phyloP scores from a whole-genome alignment of 805 yeast genomes.

The Lachancea waltii region DNA sequence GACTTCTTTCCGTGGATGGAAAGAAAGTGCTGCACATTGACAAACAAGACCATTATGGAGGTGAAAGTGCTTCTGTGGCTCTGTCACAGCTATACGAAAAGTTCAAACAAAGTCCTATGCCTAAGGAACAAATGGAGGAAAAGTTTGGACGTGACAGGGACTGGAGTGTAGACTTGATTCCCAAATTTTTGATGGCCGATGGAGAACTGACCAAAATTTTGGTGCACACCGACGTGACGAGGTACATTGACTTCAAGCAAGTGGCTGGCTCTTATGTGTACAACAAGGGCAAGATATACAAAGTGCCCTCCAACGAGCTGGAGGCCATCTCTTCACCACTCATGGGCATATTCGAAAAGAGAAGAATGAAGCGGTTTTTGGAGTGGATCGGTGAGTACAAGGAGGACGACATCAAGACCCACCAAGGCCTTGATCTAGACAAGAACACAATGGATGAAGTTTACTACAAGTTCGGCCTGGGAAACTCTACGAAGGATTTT shows the following conservation, averaged over 20 bases:
- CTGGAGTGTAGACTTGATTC: constrained; percentile 96
- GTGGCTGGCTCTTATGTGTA: constrained; percentile 94
- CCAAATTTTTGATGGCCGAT: constrained; percentile 94
- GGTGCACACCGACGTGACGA: constrained; percentile 91
- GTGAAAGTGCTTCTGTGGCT: constrained; percentile 78
- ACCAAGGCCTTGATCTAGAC: constrained; percentile 81
- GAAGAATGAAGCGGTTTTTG: constrained; percentile 87
- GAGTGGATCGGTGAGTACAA: constrained; percentile 80
- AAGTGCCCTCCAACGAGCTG: constrained; percentile 86
- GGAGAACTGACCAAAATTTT: constrained; percentile 95
- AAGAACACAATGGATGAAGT: constrained; percentile 86
- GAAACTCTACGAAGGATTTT: constrained; percentile 88
- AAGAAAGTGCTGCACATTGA: constrained; percentile 96
- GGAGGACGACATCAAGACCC: constrained; percentile 74
- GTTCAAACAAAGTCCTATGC: constrained; percentile 75
- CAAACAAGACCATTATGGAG: constrained; percentile 94
- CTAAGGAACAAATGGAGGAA: constrained; percentile 56
- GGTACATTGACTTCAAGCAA: constrained; percentile 94
- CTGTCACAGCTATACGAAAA: constrained; percentile 64
- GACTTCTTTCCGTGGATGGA: constrained; percentile 93
- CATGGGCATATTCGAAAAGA: constrained; percentile 94
- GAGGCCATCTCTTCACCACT: constrained; percentile 89
- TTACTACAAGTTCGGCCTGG: constrained; percentile 82
- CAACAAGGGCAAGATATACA: constrained; percentile 79
- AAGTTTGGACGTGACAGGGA: constrained; percentile 87